Base-by-base conservation (phyloP, 352 stramenopile genomes). In the Pythium sp. region DNA sequence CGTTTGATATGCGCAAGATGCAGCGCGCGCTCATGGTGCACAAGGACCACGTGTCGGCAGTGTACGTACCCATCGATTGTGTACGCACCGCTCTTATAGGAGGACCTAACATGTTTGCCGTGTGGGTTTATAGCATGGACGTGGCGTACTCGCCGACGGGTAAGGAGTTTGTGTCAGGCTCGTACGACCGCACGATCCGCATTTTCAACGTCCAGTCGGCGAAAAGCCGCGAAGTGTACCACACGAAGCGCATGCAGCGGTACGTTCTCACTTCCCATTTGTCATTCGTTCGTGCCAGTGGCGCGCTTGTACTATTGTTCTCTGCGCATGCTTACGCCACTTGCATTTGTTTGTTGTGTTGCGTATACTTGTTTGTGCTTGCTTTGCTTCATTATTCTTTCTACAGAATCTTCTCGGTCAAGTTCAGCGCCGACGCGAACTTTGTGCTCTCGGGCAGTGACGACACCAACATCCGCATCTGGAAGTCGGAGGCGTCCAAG, bases 1-100 rank as follows among this genome's bases (percentile, higher is more conserved):
- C 95, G 34, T 99, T 99, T 78, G 98, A 99, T 84, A 99, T 99
- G 93, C 88, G 98, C 73, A 98, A 99, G 74, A 88, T 99, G 68
- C 74, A 94, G 46, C 76, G 87, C 55, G 92, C 92, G 46, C 76
- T 96, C 68, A 95, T 97, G 72, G 98, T 99, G 46, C 98, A 99
- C 86, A 99, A 99, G 77, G 98, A 99, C 73, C 97, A 99, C 84
- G 97, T 99, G 8, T 95, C 87, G 11, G 97, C 98, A 58, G 97
- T 99, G 86, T 95, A 80, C 68, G 85, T 90, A 8, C 12, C 8
- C n/a, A 30, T 55, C 5, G 26, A 53, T 54, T 15, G 6, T 26
- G 43, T 54, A 2, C 51, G n/a, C 12, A 28, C 2, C 18, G 49
- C 22, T 30, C 9, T 6, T 15, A 30, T 18, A 26, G 49, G 11